A percentile compares a stretch with the other conserved stretches of the same genome.
Conservation (phyloP, 192 early-diverging fungal species). For the Rhizoclosmatium globosum region DNA sequence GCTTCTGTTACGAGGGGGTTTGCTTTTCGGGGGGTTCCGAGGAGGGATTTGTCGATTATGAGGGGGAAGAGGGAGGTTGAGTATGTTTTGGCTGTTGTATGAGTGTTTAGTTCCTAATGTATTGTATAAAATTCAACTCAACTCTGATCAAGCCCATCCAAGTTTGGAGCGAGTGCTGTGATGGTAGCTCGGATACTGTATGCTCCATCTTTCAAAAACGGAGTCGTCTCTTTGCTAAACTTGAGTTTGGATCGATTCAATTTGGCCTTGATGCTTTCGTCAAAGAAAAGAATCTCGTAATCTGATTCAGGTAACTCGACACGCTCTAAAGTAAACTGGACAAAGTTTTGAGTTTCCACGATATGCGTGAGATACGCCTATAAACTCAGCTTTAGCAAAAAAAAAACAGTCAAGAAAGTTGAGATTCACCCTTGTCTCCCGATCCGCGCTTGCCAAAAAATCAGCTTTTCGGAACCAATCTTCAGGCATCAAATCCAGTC, state of each 20-base stretch:
- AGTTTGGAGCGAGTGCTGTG: constrained; percentile 38
- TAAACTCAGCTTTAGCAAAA: not conserved
- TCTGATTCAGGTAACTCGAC: constrained; percentile 67
- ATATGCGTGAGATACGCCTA: constrained; percentile 71
- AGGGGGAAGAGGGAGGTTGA: constrained; percentile 39
- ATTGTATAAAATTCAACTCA: too few relatives aligned
- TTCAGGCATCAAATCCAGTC: constrained; percentile 44
- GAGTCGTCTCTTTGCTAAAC: constrained; percentile 72
- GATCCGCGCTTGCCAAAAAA: constrained; percentile 65
- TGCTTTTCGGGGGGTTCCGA: constrained; percentile 41
- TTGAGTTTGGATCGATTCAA: constrained; percentile 78
- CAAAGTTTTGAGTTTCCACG: constrained; percentile 78
- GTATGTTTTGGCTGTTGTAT: constrained; percentile 37
- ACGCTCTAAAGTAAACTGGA: constrained; percentile 79
- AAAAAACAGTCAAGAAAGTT: not conserved
- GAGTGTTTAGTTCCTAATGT: too few relatives aligned
- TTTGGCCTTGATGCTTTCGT: constrained; percentile 83
- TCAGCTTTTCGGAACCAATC: constrained; percentile 70
- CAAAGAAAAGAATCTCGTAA: constrained; percentile 81
- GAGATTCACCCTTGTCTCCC: constrained; percentile 54
- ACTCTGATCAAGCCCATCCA: constrained; percentile 48
- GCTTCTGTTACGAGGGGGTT: constrained; percentile 54
- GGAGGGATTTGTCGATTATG: constrained; percentile 36
- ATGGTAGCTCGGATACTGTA: constrained; percentile 56
- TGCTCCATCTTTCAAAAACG: constrained; percentile 57